Evolutionary conservation across 495 filamentous ascomycete genomes (phyloP), one percentile per base, ranked within the genome.

Genomic region (Parachaetomium inaequale): DNA sequence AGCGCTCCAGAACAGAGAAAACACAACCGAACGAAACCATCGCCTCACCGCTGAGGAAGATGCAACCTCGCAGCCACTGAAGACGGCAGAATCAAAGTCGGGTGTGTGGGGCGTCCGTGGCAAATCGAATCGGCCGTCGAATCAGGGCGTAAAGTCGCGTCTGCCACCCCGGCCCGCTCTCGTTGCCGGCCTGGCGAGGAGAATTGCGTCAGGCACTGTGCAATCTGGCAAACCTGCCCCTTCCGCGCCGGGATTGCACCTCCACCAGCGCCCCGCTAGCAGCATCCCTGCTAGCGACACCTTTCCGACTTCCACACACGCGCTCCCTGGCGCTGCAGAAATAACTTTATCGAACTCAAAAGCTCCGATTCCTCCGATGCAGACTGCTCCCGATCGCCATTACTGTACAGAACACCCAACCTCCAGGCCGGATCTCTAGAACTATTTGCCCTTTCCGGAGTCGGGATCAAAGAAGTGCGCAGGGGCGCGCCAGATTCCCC

Each of bases 121-220:
- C 70, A 63, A 70, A 63, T 49, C 29, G 38, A 45, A 58, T 21
- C n/a, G 17, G 34, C 55, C 32, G 52, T 57, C 68, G 66, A 72
- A 72, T 72, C 66, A 70, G 21, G 25, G 25, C 12, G 63, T 50
- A 26, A 51, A 51, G 47, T 31, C 50, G 50, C 50, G 29, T n/a
- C n/a, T 31, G 55, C 19, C 36, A 15, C 58, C 55, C 46, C 55
- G 23, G 29, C 28, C 43, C n/a, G n/a, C n/a, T n/a, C 36, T 55
- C 47, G 19, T 47, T 46, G 38, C 61, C 54, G 54, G 54, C 51
- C 38, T 29, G 55, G 28, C 29, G 55, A 38, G 49, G 56, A 62
- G 55, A 34, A 63, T 66, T 66, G 64, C 64, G 64, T 66, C 64
- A 66, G 56, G 47, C 64, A 58, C 61, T 66, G 64, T 63, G 64